Conservation (phyloP, 768 basidiomycete genomes). For the Chalciporus sphaerocephalus region DNA sequence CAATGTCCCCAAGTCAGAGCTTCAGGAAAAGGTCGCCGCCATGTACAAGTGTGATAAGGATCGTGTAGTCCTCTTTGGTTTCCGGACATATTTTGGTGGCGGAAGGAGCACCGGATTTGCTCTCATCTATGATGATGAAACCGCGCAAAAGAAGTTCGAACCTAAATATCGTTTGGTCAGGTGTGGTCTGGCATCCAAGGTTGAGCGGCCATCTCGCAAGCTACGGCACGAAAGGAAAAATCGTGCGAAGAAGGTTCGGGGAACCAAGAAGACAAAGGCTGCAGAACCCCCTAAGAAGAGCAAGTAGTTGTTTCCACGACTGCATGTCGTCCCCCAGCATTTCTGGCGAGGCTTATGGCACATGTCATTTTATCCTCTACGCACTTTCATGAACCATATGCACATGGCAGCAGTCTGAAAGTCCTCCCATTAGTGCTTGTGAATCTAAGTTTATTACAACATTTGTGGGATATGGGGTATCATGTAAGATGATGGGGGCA, state of each 20-base stretch:
- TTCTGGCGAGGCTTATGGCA: conserved; percentile 36
- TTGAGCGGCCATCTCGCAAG: conserved; percentile 90
- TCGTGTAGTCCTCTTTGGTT: conserved; percentile 91
- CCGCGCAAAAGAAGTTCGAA: conserved; percentile 94
- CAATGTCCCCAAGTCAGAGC: conserved; percentile 89
- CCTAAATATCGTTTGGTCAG: conserved; percentile 92
- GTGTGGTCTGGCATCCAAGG: conserved; percentile 67
- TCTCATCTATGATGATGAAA: conserved; percentile 95
- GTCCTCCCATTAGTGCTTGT: conserved; percentile 21
- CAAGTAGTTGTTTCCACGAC: conserved; percentile 53
- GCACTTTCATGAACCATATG: conserved; percentile 26
- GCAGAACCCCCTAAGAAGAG: conserved; percentile 89
- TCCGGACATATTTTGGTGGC: conserved; percentile 96
- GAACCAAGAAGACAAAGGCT: conserved; percentile 94
- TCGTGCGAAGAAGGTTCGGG: conserved; percentile 98
- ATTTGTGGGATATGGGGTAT: conserved; percentile 34
- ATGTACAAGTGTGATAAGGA: conserved; percentile 92
- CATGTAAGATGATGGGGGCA: conserved; percentile 15
- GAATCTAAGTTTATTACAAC: conserved; percentile 32
- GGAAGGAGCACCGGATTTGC: conserved; percentile 96
- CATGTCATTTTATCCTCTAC: conserved; percentile 32
- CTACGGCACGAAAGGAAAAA: conserved; percentile 99
- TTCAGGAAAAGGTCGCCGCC: conserved; percentile 86
- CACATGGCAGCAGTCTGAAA: conserved; percentile 18
- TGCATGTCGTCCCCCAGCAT: conserved; percentile 31